Base-by-base conservation (phyloP, 225 moss, liverwort and hornwort species). In the Neckera pumila region DNA sequence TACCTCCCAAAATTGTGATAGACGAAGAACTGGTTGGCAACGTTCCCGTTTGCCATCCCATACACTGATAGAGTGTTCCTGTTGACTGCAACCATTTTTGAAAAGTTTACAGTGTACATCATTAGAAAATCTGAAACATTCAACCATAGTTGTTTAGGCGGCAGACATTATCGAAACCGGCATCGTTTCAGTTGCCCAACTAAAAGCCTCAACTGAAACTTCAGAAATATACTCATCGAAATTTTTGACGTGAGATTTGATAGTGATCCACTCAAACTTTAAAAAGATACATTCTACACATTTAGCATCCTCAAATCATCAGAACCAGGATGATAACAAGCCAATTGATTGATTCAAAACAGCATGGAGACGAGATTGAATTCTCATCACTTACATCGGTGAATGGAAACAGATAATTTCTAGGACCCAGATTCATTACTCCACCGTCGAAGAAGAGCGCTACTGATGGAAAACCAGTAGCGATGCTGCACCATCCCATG, bases 351-450 rank as follows among this genome's bases (percentile, higher is more conserved):
- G 14, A 78, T 56, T 57, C 21, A 57, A 63, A 80, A 4, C 17
- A 45, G 23, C 19, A 88, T 45, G 59, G 9, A 53, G n/a, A 28
- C 67, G 60, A 36, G 14, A 49, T 49, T 49, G 49, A 47, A 34
- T 61, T 74, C 38, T 61, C 65, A 80, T 26, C 58, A 58, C 87
- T 70, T 79, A 80, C 80, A 28, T 10, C 34, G 4, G 5, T 21
- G 2, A 6, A 1, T 25, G 11, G 18, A 57, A 56, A 0, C 31
- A 93, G 65, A 59, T 93, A 94, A 82, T 91, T 93, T 34, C 9
- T 33, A 40, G 92, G 93, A 66, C 42, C 74, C 87, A 94, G 89
- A 61, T 70, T 80, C 90, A 93, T 91, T 17, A 23, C 65, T 77
- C 81, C 90, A 20, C 77, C 86, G 36, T 85, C 59, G 59, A 90